Evolutionary conservation across 225 moss, liverwort and hornwort species (phyloP).

Genomic region (Takakia lepidozioides): DNA sequence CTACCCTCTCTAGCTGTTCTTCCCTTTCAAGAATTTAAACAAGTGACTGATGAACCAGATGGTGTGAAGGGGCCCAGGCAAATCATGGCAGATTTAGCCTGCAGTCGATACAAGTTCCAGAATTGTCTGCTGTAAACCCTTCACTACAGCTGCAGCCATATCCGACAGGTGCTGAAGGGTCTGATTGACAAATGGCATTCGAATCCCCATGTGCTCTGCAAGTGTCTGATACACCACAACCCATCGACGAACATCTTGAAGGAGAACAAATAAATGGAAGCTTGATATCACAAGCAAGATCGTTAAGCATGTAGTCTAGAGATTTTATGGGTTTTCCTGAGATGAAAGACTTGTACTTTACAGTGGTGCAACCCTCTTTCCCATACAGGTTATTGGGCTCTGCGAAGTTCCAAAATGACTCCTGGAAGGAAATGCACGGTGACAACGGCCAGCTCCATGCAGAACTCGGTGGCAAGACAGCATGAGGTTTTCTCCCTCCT

Average conservation of each 20-base stretch:
- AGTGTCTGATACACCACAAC: slow-evolving; percentile 28
- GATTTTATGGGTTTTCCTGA: slow-evolving; percentile 1
- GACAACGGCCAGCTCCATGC: slow-evolving; percentile 32
- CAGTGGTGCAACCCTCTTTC: slow-evolving; percentile 38
- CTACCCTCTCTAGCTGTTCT: no score
- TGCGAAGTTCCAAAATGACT: slow-evolving; percentile 38
- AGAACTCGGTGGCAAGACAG: slow-evolving; percentile 6
- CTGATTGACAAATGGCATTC: slow-evolving; percentile 10
- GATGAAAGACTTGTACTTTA: slow-evolving; percentile 39
- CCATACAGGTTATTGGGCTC: slow-evolving; percentile 47
- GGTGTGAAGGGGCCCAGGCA: no score
- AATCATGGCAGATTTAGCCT: no score
- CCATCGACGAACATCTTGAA: slow-evolving; percentile 30
- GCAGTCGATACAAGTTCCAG: slow-evolving; percentile 48
- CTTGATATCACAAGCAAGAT: slow-evolving; percentile 29
- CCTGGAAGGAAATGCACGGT: slow-evolving; percentile 38
- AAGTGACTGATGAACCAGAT: no score
- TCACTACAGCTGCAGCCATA: slow-evolving; percentile 34
- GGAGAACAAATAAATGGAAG: slow-evolving; percentile 45
- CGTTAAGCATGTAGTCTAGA: slow-evolving; percentile 36
- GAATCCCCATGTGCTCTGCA: slow-evolving; percentile 34
- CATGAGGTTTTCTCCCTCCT: slow-evolving; percentile 34
- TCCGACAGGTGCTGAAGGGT: slow-evolving; percentile 11
- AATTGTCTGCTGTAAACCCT: slow-evolving; percentile 17
- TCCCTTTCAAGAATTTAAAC: no score